Base-by-base conservation (phyloP, 768 basidiomycete species). In the Cubamyces sp. region DNA sequence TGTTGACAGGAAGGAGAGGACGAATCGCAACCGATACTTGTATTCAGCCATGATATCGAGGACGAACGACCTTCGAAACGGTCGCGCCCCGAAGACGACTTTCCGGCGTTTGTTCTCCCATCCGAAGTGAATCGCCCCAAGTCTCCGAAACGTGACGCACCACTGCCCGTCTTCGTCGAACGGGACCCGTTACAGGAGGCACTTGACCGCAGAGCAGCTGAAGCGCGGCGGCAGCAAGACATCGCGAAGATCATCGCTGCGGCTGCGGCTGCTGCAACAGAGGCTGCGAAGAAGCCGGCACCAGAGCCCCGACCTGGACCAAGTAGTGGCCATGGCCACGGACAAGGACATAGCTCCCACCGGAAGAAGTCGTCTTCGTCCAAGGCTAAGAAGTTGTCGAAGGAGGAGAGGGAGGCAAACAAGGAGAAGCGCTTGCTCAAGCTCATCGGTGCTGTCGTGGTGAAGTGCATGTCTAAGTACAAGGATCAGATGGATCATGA, bases 391-490 rank as follows among this genome's bases (percentile, higher is more conserved):
- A 87, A 84, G 69, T 65, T 75, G 60, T 76, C 81, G 42, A 73
- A 81, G 48, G 84, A 87, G 65, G 84, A 88, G 68, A 87, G 81
- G 71, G 86, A 88, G 71, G 82, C 78, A 4, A 79, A 80, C 52
- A 90, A 88, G 79, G 94, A 97, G 77, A 96, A 94, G 82, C 76
- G 84, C 63, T 71, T 97, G 64, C 71, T 87, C 66, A 92, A 92
- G 73, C 81, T 98, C 39, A 86, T 98, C 18, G 91, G 94, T 7
- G 86, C 87, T 1, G 87, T 96, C 6, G 96, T 99, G 42, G 96
- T 99, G 41, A 90, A 87, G 74, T 87, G 82, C 60, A 95, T 98
- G 94, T 91, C 88, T 60, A 97, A 95, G 78, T 88, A 98, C 70
- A 81, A 86, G 53, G 81, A 87, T 56, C 77, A 86, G 47, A 82